phyloP scores from a whole-genome alignment of 345 rosid genomes.

The Rhizophora apiculata region DNA sequence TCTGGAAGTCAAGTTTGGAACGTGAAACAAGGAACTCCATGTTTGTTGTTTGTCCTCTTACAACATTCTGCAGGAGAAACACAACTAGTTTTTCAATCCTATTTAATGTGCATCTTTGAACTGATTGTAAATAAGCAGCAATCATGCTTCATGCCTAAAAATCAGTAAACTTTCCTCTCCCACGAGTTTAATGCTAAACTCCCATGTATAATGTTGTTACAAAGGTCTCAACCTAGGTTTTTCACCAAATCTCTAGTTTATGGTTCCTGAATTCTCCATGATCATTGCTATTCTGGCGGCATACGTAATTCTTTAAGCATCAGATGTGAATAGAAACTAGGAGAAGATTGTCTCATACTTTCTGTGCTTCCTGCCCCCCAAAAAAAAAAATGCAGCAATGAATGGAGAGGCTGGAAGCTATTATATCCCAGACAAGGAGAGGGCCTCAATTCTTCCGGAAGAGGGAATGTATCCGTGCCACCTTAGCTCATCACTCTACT shows the following conservation, averaged over 20 bases:
- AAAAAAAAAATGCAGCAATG: slow-evolving; percentile 26
- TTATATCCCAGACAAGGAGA: slow-evolving; percentile 33
- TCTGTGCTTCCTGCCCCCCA: background rate
- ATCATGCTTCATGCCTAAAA: background rate
- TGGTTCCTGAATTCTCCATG: background rate
- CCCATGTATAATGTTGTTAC: no score
- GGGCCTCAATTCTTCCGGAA: slow-evolving; percentile 33
- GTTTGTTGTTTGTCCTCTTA: slow-evolving; percentile 25
- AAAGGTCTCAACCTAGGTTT: no score
- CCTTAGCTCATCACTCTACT: slow-evolving; percentile 82
- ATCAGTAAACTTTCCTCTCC: no score
- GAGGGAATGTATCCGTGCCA: slow-evolving; percentile 62
- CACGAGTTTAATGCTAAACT: no score
- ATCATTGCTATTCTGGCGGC: background rate
- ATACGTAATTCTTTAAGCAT: background rate
- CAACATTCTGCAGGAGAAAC: background rate
- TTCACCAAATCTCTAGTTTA: no score
- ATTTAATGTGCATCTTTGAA: background rate
- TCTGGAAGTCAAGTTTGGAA: slow-evolving; percentile 43
- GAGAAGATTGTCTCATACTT: slow-evolving; percentile 9
- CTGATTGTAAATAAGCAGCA: background rate
- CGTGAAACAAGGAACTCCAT: slow-evolving; percentile 43
- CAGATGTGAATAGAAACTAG: background rate
- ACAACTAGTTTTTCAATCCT: background rate
- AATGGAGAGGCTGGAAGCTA: slow-evolving; percentile 29